phyloP scores from a whole-genome alignment of 2,329 filamentous ascomycete genomes.

The Hansfordia pulvinata region DNA sequence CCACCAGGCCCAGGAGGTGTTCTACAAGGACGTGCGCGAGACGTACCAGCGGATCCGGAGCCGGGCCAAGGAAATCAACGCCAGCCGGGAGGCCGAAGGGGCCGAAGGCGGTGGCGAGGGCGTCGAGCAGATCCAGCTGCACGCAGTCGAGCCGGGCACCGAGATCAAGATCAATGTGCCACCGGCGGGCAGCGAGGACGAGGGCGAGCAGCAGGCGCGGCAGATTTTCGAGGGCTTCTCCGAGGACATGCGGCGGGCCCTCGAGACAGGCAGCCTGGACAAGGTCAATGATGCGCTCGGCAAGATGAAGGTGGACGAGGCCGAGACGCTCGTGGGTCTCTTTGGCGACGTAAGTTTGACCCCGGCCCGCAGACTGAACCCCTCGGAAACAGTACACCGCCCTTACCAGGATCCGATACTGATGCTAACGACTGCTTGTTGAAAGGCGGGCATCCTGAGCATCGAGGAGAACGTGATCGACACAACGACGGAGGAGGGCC shows the following conservation, averaged over 20 bases:
- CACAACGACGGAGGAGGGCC: constrained; percentile 78
- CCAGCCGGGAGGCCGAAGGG: constrained; percentile 34
- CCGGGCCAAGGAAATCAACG: constrained; percentile 53
- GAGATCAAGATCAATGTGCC: constrained; percentile 83
- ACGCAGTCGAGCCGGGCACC: constrained; percentile 87
- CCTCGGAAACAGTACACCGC: background rate
- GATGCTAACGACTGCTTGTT: constrained; percentile 11
- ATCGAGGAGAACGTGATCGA: constrained; percentile 91
- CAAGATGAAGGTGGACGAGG: constrained; percentile 78
- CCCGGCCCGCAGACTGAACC: constrained; percentile 18
- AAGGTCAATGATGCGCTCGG: constrained; percentile 79
- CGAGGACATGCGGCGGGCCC: constrained; percentile 64
- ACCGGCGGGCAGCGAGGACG: constrained; percentile 50
- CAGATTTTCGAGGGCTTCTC: constrained; percentile 75
- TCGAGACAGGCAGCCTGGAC: constrained; percentile 82
- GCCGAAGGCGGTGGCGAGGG: constrained; percentile 41
- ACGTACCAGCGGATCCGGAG: constrained; percentile 75
- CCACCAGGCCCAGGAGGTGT: constrained; percentile 83
- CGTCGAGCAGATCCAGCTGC: constrained; percentile 93
- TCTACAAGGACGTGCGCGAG: constrained; percentile 81
- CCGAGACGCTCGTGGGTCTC: constrained; percentile 71
- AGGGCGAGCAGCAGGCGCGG: constrained; percentile 48
- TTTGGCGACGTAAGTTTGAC: constrained; percentile 48
- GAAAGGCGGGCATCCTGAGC: constrained; percentile 69
- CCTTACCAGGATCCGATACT: constrained; percentile 1